Conservation (phyloP, 768 basidiomycete species). For the Chalciporus piperatus region DNA sequence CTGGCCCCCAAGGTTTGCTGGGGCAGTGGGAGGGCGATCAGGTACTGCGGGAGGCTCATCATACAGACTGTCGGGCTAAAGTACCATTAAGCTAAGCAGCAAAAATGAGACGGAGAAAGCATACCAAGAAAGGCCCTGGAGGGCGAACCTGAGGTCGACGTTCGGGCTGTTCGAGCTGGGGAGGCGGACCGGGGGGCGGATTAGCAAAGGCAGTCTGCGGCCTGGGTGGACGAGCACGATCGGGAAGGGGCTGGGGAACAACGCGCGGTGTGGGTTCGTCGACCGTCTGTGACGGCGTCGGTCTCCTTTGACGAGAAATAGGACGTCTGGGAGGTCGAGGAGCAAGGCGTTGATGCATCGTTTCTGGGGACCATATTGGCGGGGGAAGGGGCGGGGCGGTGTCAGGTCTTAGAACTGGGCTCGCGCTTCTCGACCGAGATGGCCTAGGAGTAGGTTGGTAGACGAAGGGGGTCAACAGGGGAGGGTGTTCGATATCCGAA, state of each 20-base stretch:
- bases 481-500: conserved; percentile 45
- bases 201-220: conserved; percentile 1
- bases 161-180: conserved; percentile 9
- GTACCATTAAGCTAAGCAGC: conserved; percentile 3
- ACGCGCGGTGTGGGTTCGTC: conserved; percentile 5
- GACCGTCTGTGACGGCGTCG: neutral
- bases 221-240: conserved; percentile 7
- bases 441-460: conserved; percentile 48
- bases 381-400: conserved; percentile 29
- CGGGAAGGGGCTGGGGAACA: conserved; percentile 9
- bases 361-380: conserved; percentile 21
- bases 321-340: conserved; percentile 8
- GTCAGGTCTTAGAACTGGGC: conserved; percentile 31
- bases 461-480: conserved; percentile 50
- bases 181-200: conserved; percentile 11
- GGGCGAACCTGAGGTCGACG: conserved; percentile 23
- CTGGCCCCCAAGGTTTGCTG: conserved; percentile 15
- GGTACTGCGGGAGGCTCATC: neutral
- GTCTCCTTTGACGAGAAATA: neutral
- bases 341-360: conserved; percentile 7
- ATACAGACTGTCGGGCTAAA: conserved; percentile 22
- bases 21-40: conserved; percentile 25
- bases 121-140: conserved; percentile 22
- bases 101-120: neutral
- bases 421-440: conserved; percentile 40